Conservation (phyloP, 2,329 filamentous ascomycete genomes). For the Colletotrichum sp. region DNA sequence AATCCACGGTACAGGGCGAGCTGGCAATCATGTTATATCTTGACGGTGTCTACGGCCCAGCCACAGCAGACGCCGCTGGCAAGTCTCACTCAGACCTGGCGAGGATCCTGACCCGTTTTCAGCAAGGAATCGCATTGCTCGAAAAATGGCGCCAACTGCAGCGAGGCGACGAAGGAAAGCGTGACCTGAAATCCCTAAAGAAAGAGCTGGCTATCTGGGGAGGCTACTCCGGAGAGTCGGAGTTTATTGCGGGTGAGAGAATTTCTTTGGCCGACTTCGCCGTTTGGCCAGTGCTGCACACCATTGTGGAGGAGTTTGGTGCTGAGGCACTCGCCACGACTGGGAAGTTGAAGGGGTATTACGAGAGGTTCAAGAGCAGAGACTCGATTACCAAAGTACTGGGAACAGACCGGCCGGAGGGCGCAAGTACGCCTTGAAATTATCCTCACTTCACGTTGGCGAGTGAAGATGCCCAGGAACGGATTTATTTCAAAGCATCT, state of each 20-base stretch:
- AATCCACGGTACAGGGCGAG: constrained; percentile 53
- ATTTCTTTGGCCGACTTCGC: constrained; percentile 58
- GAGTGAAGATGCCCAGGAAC: background rate
- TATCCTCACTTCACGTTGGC: background rate
- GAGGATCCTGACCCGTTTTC: constrained; percentile 43
- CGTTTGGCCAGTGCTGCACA: constrained; percentile 59
- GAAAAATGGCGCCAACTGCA: constrained; percentile 34
- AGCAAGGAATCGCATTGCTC: constrained; percentile 42
- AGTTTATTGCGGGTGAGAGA: constrained; percentile 48
- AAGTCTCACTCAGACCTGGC: constrained; percentile 35
- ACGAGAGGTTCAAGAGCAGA: constrained; percentile 30
- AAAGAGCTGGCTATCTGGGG: constrained; percentile 46
- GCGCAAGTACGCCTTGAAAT: background rate
- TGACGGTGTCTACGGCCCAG: constrained; percentile 52
- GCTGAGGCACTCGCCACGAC: constrained; percentile 32
- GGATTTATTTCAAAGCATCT: background rate
- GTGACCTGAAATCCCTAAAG: constrained; percentile 26
- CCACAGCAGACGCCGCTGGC: constrained; percentile 27
- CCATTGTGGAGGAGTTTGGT: constrained; percentile 41
- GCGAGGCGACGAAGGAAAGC: constrained; percentile 9
- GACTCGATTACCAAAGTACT: constrained; percentile 25
- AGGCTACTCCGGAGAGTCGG: constrained; percentile 34
- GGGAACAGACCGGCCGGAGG: background rate
- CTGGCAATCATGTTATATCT: constrained; percentile 64
- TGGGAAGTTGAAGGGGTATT: constrained; percentile 39